Evolutionary conservation across 2,329 filamentous ascomycete genomes (phyloP).

Genomic region (Lasiodiplodia citricola): DNA sequence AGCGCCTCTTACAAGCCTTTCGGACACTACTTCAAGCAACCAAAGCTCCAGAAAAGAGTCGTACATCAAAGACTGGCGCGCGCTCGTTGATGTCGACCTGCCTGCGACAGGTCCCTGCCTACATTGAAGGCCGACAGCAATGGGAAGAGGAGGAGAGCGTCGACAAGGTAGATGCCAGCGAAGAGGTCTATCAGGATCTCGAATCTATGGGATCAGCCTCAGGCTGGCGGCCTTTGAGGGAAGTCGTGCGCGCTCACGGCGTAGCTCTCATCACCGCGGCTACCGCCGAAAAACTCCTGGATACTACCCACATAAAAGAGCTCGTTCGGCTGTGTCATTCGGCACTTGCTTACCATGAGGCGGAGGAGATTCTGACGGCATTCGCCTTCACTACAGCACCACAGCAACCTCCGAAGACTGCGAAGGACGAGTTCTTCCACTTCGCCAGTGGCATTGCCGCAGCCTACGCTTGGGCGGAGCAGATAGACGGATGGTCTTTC

Average conservation of each 20-base stretch:
- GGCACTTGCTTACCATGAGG: conserved; percentile 42
- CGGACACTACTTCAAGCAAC: conserved; percentile 43
- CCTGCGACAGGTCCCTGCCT: conserved; percentile 46
- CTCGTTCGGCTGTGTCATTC: conserved; percentile 39
- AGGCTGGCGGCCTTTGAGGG: conserved; percentile 47
- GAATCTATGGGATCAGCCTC: conserved; percentile 38
- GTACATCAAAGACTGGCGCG: conserved; percentile 32
- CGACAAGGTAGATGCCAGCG: conserved; percentile 41
- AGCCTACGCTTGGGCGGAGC: conserved; percentile 36
- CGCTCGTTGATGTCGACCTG: conserved; percentile 47
- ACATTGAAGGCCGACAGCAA: conserved; percentile 47
- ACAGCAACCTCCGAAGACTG: background rate
- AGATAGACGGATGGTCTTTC: conserved; percentile 38
- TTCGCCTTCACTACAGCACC: conserved; percentile 29
- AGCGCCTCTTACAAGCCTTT: conserved; percentile 8
- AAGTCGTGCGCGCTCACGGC: conserved; percentile 49
- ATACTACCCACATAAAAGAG: conserved; percentile 33
- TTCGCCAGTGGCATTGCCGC: conserved; percentile 32
- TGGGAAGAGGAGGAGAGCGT: conserved; percentile 41
- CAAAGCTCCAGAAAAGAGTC: background rate
- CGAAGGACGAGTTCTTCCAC: conserved; percentile 37
- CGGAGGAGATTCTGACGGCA: conserved; percentile 40
- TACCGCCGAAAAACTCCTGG: conserved; percentile 41
- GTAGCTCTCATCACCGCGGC: conserved; percentile 45
- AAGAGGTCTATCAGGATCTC: conserved; percentile 48